Evolutionary conservation across 2,329 filamentous ascomycete species (phyloP).

Genomic region (Fusarium circinatum): DNA sequence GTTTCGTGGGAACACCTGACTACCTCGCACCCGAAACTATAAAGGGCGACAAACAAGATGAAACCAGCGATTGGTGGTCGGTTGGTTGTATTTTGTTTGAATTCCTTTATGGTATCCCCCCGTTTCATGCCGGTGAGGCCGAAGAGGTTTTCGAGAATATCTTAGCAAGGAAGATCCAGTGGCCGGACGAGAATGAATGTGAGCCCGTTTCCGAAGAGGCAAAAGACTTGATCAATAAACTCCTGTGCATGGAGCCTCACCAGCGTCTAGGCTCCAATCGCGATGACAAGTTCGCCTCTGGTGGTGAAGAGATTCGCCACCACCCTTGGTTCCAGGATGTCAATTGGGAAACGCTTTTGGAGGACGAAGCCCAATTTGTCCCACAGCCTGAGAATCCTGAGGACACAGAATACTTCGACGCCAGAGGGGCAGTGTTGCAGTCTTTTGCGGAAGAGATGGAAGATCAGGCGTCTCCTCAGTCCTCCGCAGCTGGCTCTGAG

Average conservation of each 20-base stretch:
- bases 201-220: constrained; percentile 82
- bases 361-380: constrained; percentile 96
- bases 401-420: constrained; percentile 97
- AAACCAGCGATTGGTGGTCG: constrained; percentile 99
- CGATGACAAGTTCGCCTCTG: constrained; percentile 82
- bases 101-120: constrained; percentile 91
- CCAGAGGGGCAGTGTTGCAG: constrained; percentile 89
- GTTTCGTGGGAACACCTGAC: constrained; percentile 96
- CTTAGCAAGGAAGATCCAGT: constrained; percentile 86
- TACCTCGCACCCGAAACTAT: constrained; percentile 98
- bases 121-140: constrained; percentile 89
- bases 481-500: constrained; percentile 74
- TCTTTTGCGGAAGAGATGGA: constrained; percentile 95
- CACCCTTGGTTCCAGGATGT: constrained; percentile 90
- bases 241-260: constrained; percentile 85
- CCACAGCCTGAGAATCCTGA: constrained; percentile 93
- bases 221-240: constrained; percentile 91
- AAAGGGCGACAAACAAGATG: constrained; percentile 92
- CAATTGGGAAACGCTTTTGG: constrained; percentile 90
- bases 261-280: constrained; percentile 87
- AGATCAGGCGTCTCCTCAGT: constrained; percentile 82
- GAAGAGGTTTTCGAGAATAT: constrained; percentile 99
- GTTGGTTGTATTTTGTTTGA: constrained; percentile 98
- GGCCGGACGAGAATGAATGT: constrained; percentile 85
- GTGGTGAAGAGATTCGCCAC: constrained; percentile 88